phyloP scores from a whole-genome alignment of 108 stramenopile species.

The Cyclotella choctawhatcheeana region DNA sequence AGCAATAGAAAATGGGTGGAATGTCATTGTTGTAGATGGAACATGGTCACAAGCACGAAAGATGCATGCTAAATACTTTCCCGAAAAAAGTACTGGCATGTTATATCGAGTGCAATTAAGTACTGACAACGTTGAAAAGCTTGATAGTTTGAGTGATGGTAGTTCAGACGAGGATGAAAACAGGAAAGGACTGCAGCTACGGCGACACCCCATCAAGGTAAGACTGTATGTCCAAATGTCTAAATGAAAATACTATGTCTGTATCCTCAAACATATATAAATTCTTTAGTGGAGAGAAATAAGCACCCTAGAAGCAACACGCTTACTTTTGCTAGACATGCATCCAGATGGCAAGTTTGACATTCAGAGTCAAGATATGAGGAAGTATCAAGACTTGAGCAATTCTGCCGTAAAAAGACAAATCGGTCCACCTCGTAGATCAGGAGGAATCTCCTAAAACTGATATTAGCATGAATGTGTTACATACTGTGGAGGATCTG shows the following conservation, averaged over 20 bases:
- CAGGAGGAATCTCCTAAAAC: background rate
- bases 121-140: slow-evolving; percentile 35
- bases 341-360: slow-evolving; percentile 21
- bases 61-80: slow-evolving; percentile 50
- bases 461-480: background rate
- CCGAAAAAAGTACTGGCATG: slow-evolving; percentile 7
- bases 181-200: slow-evolving; percentile 53
- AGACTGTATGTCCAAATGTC: background rate
- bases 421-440: slow-evolving; percentile 3
- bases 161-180: slow-evolving; percentile 8
- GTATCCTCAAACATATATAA: background rate
- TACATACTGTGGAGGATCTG: background rate
- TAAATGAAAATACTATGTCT: background rate
- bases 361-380: slow-evolving; percentile 18
- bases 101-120: slow-evolving; percentile 60
- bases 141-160: slow-evolving; percentile 22
- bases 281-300: slow-evolving; percentile 59
- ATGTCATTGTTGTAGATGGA: slow-evolving; percentile 77
- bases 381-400: slow-evolving; percentile 33
- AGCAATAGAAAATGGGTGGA: slow-evolving; percentile 27
- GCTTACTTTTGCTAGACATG: slow-evolving; percentile 67
- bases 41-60: slow-evolving; percentile 78
- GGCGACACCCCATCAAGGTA: slow-evolving; percentile 66
- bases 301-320: slow-evolving; percentile 65
- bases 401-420: slow-evolving; percentile 32